Percentiles rank a stretch among this genome's conserved stretches.
Evolutionary conservation across 768 basidiomycete species (phyloP).

Genomic region (Phaeotremella fagi): DNA sequence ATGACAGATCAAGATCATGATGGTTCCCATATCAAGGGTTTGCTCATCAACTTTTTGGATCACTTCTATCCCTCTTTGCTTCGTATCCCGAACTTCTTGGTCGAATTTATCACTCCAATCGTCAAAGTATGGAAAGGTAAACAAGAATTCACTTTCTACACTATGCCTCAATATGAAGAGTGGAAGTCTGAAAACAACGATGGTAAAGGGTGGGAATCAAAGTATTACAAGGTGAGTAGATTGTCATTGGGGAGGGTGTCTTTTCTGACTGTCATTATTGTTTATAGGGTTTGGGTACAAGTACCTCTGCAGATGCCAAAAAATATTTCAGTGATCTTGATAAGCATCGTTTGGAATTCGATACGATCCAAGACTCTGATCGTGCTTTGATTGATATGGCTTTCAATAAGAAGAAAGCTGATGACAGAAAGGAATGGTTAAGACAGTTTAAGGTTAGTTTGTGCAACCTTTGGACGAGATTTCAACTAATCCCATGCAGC

Average conservation of each 20-base stretch:
- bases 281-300: constrained; percentile 86
- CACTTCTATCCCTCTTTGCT: constrained; percentile 94
- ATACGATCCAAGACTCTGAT: constrained; percentile 72
- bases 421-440: constrained; percentile 97
- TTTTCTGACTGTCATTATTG: neutral
- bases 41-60: constrained; percentile 95
- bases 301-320: constrained; percentile 78
- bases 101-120: constrained; percentile 98
- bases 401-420: constrained; percentile 99
- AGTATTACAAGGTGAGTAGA: constrained; percentile 89
- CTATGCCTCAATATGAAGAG: constrained; percentile 90
- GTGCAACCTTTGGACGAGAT: neutral
- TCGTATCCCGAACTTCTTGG: constrained; percentile 82
- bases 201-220: constrained; percentile 76
- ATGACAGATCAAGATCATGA: constrained; percentile 99
- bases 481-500: constrained; percentile 54
- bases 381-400: constrained; percentile 89
- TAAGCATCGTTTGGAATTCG: constrained; percentile 92
- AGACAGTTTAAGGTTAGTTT: constrained; percentile 73
- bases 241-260: neutral
- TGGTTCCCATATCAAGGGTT: constrained; percentile 99
- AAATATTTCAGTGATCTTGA: constrained; percentile 88
- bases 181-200: constrained; percentile 78
- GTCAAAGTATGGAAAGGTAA: constrained; percentile 82
- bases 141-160: constrained; percentile 82